A percentile compares a stretch with the other conserved stretches of the same genome.
These are phyloP conservation scores for Iris macrosiphon DNA, from an alignment of 106 monocot species.

Conservation along the genomic window DNA sequence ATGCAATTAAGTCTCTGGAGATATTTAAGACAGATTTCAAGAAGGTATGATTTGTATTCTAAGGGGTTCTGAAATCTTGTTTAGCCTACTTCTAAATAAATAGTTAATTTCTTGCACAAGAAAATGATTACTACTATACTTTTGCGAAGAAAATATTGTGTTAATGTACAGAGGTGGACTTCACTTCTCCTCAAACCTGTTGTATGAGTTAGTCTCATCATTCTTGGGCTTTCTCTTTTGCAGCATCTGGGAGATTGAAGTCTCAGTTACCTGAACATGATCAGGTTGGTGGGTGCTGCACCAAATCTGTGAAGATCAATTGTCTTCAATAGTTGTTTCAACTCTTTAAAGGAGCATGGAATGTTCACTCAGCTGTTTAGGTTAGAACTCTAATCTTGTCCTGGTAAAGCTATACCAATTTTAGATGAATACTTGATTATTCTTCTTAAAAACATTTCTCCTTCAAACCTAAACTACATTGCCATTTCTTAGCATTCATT, in stretches of 20 bases:
- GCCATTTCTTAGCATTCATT: too few relatives aligned
- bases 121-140: neutral
- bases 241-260: neutral
- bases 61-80: neutral
- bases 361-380: neutral
- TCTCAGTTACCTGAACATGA: neutral
- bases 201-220: neutral
- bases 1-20: constrained; percentile 34
- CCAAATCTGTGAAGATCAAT: constrained; percentile 4
- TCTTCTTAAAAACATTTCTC: too few relatives aligned
- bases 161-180: neutral
- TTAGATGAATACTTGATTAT: too few relatives aligned
- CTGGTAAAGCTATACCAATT: constrained; percentile 5
- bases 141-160: neutral
- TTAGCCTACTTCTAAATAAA: neutral
- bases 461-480: too few relatives aligned
- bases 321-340: neutral
- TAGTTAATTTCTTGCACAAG: neutral
- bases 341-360: neutral
- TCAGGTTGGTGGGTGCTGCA: neutral
- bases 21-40: neutral
- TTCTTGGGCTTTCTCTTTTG: neutral
- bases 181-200: neutral
- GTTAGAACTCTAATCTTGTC: constrained; percentile 10
- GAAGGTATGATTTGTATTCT: constrained; percentile 3